A percentile compares a stretch with the other conserved stretches of the same genome.
These are phyloP conservation scores for Ogataea chonburiensis DNA, from an alignment of 805 yeast genomes.

Conservation along the genomic window DNA sequence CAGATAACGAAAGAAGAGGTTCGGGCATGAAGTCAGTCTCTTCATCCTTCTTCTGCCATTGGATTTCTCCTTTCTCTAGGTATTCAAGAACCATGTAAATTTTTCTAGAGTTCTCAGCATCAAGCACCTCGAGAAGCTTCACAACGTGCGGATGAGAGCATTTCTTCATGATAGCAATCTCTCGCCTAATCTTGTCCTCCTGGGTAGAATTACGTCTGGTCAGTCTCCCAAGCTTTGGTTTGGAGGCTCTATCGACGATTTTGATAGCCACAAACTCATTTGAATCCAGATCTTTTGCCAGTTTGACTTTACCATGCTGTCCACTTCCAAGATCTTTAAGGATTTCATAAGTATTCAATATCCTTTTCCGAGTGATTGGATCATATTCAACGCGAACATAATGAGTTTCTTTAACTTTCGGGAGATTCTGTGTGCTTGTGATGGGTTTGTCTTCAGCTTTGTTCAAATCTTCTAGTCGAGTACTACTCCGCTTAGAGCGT, in stretches of 20 bases:
- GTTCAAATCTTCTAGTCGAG: constrained; percentile 7
- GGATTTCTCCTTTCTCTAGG: constrained; percentile 85
- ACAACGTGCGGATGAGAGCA: constrained; percentile 94
- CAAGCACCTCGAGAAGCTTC: constrained; percentile 78
- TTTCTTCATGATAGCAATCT: constrained; percentile 90
- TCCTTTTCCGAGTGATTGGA: constrained; percentile 77
- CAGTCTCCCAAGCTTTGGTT: constrained; percentile 49
- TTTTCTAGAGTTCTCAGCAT: constrained; percentile 78
- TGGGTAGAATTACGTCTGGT: constrained; percentile 35
- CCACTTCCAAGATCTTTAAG: constrained; percentile 87
- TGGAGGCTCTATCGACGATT: constrained; percentile 75
- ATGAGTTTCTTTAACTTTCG: constrained; percentile 76
- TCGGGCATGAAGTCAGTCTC: constrained; percentile 32
- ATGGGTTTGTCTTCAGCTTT: constrained; percentile 4
- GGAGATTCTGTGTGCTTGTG: constrained; percentile 2
- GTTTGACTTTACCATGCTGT: constrained; percentile 97
- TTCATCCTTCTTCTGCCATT: constrained; percentile 59
- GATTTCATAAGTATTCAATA: constrained; percentile 87
- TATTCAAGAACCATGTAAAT: constrained; percentile 89
- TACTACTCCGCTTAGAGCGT: constrained; percentile 15
- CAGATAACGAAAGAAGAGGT: constrained; percentile 66
- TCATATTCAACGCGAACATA: constrained; percentile 82
- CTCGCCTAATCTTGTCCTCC: constrained; percentile 77
- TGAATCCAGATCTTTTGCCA: constrained; percentile 71
- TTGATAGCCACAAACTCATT: constrained; percentile 85